These are phyloP conservation scores for Myxozyma melibiosi DNA, from an alignment of 805 yeast genomes.

Conservation along the genomic window DNA sequence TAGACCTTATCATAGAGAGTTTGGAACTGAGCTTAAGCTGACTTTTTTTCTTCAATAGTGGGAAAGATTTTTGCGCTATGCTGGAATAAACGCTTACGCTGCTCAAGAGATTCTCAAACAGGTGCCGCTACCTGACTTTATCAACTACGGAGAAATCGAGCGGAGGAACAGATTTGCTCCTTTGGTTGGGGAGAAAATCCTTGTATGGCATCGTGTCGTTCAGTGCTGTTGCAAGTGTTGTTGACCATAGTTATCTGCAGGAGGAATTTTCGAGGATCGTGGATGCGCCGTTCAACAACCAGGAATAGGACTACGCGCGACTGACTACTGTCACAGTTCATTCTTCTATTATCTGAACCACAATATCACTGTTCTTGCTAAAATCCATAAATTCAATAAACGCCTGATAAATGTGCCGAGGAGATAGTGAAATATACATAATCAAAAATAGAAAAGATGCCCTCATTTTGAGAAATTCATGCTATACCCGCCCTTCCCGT, in stretches of 20 bases:
- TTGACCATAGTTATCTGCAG: neutral
- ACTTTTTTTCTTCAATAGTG: slow-evolving; percentile 1
- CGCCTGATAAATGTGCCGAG: too few relatives aligned
- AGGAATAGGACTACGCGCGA: too few relatives aligned
- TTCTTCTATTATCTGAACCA: too few relatives aligned
- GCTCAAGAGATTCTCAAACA: slow-evolving; percentile 18
- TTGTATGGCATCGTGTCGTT: slow-evolving; percentile 10
- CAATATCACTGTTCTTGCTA: too few relatives aligned
- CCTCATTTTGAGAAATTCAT: slow-evolving; percentile 23
- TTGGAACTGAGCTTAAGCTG: neutral
- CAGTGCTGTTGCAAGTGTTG: neutral
- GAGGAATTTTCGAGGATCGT: neutral
- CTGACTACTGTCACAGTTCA: too few relatives aligned
- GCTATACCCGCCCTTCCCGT: slow-evolving; percentile 34
- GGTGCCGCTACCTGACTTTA: neutral
- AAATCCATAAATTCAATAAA: too few relatives aligned
- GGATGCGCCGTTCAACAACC: neutral
- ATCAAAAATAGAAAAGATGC: neutral
- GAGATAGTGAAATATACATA: too few relatives aligned
- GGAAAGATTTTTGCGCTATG: slow-evolving; percentile 17
- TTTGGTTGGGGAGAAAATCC: slow-evolving; percentile 14
- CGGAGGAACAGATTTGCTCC: slow-evolving; percentile 4
- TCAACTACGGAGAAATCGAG: slow-evolving; percentile 5
- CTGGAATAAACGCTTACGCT: slow-evolving; percentile 22
- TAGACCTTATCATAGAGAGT: neutral